Evolutionary conservation across 176 grass and related monocot genomes (phyloP).

Genomic region (Cenchrus purpureus): DNA sequence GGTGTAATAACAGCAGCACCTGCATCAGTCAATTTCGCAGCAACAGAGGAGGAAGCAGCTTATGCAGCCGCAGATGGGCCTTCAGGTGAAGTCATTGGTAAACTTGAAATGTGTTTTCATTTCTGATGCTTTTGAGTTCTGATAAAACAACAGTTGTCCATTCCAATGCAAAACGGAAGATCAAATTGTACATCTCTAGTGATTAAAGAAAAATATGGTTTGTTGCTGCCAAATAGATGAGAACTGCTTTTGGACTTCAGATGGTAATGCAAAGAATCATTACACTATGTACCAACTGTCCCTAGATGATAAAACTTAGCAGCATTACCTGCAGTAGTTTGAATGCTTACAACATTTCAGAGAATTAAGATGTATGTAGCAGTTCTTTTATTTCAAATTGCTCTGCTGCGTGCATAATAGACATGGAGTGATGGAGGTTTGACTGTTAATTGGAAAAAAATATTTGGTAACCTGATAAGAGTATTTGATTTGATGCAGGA

Average conservation of each 20-base stretch:
- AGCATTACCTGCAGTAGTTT: neutral
- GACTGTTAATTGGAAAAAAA: neutral
- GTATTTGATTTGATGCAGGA: conserved; percentile 46
- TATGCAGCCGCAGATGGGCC: conserved; percentile 26
- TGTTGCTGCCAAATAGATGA: neutral
- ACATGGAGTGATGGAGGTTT: neutral
- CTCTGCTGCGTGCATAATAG: neutral
- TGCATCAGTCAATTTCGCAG: neutral
- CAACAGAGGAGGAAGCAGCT: neutral
- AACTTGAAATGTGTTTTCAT: neutral
- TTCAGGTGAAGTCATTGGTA: conserved; percentile 41
- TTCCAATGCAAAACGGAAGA: conserved; percentile 25
- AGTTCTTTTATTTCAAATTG: neutral
- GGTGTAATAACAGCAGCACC: neutral
- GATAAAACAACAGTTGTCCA: neutral
- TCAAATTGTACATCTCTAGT: neutral
- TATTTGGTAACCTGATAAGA: neutral
- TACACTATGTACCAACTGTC: neutral
- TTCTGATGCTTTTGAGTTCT: conserved; percentile 1
- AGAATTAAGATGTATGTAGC: neutral
- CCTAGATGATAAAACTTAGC: conserved; percentile 14
- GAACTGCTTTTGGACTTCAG: neutral
- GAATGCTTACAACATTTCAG: neutral
- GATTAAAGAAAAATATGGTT: neutral
- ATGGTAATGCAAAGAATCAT: conserved; percentile 5